phyloP scores from a whole-genome alignment of 2,329 filamentous ascomycete species.

The Hirsutella rhossiliensis region DNA sequence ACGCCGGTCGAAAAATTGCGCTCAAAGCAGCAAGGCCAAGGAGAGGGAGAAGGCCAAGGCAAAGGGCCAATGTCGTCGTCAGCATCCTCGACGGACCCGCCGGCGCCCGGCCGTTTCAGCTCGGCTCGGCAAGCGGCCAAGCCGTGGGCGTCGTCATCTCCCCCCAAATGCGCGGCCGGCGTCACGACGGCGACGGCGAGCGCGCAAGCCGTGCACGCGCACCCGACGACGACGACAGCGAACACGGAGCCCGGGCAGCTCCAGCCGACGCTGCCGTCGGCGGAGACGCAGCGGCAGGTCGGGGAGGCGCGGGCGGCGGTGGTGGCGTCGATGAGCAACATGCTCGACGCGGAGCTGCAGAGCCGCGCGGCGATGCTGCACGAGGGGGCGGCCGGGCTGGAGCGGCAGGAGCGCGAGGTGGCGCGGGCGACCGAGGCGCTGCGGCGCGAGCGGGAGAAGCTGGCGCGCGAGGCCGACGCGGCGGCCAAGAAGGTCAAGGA shows the following conservation, averaged over 20 bases:
- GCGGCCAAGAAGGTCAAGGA: slow-evolving; percentile 60
- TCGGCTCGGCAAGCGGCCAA: not conserved
- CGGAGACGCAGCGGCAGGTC: slow-evolving; percentile 33
- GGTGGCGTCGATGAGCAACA: slow-evolving; percentile 53
- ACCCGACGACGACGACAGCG: not conserved
- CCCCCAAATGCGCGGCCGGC: not conserved
- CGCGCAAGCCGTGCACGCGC: not conserved
- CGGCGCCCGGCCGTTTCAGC: not conserved
- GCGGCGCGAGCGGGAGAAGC: slow-evolving; percentile 51
- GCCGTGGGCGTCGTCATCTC: not conserved
- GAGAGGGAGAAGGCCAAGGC: no score
- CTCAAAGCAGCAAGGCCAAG: no score
- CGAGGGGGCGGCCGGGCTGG: slow-evolving; percentile 52
- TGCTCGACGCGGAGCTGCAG: slow-evolving; percentile 54
- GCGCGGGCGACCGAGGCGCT: slow-evolving; percentile 46
- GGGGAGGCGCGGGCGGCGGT: slow-evolving; percentile 46
- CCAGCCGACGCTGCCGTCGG: slow-evolving; percentile 26
- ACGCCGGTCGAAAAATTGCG: no score
- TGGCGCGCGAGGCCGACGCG: slow-evolving; percentile 50
- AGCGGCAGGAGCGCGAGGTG: slow-evolving; percentile 56
- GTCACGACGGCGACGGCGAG: not conserved
- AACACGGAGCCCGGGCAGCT: slow-evolving; percentile 5
- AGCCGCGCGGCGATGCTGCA: slow-evolving; percentile 59
- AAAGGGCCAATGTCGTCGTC: not conserved
- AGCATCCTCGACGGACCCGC: not conserved